phyloP scores from a whole-genome alignment of 495 filamentous ascomycete genomes.

The Aspergillus egyptiacus region DNA sequence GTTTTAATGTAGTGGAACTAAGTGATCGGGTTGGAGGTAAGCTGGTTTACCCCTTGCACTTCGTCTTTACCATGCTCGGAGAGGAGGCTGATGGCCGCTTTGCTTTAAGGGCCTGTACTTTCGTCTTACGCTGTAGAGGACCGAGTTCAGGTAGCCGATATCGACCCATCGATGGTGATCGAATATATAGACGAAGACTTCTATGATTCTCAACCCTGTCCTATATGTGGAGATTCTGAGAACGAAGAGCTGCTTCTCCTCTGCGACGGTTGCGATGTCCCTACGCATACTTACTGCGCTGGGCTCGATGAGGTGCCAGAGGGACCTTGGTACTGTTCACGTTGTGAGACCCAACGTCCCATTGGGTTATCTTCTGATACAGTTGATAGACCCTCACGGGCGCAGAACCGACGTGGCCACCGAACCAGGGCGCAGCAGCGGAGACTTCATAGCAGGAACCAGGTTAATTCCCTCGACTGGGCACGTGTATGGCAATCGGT shows the following conservation, averaged over 20 bases:
- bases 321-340: slow-evolving; percentile 79
- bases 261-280: slow-evolving; percentile 80
- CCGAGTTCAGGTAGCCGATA: slow-evolving; percentile 81
- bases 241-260: slow-evolving; percentile 74
- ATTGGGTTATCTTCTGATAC: slow-evolving; percentile 32
- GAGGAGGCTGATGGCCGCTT: slow-evolving; percentile 1
- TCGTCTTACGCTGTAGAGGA: slow-evolving; percentile 84
- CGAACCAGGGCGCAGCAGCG: slow-evolving; percentile 49
- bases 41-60: slow-evolving; percentile 21
- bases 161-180: slow-evolving; percentile 73
- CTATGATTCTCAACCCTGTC: slow-evolving; percentile 60
- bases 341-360: slow-evolving; percentile 55
- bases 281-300: slow-evolving; percentile 81
- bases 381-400: slow-evolving; percentile 26
- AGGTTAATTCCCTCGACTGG: slow-evolving; percentile 49
- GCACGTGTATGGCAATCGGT: slow-evolving; percentile 65
- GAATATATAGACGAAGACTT: slow-evolving; percentile 67
- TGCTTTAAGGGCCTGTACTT: slow-evolving; percentile 56
- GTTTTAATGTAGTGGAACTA: slow-evolving; percentile 84
- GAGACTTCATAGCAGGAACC: slow-evolving; percentile 34
- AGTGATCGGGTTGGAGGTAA: slow-evolving; percentile 71
- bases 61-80: background rate
- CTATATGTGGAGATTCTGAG: slow-evolving; percentile 69
- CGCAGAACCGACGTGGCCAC: slow-evolving; percentile 36
- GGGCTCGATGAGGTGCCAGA: slow-evolving; percentile 67